phyloP scores from a whole-genome alignment of 176 grass and related monocot genomes.

The Juncus effusus region DNA sequence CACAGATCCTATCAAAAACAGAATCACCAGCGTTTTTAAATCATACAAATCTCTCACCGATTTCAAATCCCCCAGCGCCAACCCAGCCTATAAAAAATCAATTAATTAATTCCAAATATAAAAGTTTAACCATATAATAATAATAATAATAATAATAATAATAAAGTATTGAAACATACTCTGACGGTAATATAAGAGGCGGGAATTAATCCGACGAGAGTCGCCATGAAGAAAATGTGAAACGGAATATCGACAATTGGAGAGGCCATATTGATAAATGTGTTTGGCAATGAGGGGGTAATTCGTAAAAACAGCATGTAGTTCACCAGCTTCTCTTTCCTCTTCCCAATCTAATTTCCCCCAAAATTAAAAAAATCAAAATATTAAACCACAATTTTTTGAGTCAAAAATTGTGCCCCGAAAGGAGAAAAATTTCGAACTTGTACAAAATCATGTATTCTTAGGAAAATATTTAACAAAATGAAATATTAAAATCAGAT shows the following conservation, averaged over 20 bases:
- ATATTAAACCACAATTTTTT: background rate
- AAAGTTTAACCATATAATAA: background rate
- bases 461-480: too few relatives aligned
- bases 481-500: too few relatives aligned
- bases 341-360: slow-evolving; percentile 68
- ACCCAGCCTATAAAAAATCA: slow-evolving; percentile 62
- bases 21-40: slow-evolving; percentile 79
- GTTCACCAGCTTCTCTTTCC: slow-evolving; percentile 86
- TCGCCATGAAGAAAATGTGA: slow-evolving; percentile 94
- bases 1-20: slow-evolving; percentile 83
- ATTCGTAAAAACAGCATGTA: slow-evolving; percentile 99
- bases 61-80: slow-evolving; percentile 75
- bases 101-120: background rate
- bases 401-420: background rate
- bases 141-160: slow-evolving; percentile 9
- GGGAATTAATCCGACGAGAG: slow-evolving; percentile 79
- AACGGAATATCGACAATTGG: slow-evolving; percentile 98
- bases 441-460: too few relatives aligned
- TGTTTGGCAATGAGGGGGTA: slow-evolving; percentile 95
- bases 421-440: slow-evolving; percentile 3
- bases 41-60: slow-evolving; percentile 87
- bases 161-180: slow-evolving; percentile 43
- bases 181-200: slow-evolving; percentile 97
- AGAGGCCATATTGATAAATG: slow-evolving; percentile 98
- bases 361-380: background rate